A percentile compares a stretch with the other conserved stretches of the same genome.
These are phyloP conservation scores for Trichoderma simmonsii DNA, from an alignment of 2,329 filamentous ascomycete species.

Conservation along the genomic window DNA sequence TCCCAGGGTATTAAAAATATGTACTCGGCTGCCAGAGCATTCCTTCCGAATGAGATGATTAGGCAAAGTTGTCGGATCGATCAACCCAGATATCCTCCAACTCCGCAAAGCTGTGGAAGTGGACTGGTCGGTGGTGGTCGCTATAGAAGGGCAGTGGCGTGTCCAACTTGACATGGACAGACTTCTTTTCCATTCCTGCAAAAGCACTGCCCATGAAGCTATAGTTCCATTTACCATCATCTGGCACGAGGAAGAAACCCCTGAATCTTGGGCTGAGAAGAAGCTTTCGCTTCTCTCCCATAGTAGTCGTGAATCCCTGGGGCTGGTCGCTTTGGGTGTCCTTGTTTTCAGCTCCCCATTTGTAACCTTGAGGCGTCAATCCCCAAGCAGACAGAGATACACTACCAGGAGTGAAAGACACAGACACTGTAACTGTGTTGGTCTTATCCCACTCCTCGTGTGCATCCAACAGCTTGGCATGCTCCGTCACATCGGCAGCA, in stretches of 20 bases:
- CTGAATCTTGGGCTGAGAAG: slow-evolving; percentile 89
- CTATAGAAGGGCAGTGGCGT: slow-evolving; percentile 89
- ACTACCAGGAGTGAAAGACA: slow-evolving; percentile 93
- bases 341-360: slow-evolving; percentile 96
- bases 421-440: slow-evolving; percentile 90
- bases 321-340: slow-evolving; percentile 91
- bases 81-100: slow-evolving; percentile 97
- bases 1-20: not conserved
- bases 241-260: slow-evolving; percentile 94
- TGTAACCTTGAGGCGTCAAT: slow-evolving; percentile 86
- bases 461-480: slow-evolving; percentile 81
- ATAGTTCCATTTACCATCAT: slow-evolving; percentile 92
- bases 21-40: not conserved
- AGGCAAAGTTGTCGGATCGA: slow-evolving; percentile 88
- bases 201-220: slow-evolving; percentile 95
- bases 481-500: slow-evolving; percentile 88
- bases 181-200: slow-evolving; percentile 83
- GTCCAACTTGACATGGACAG: slow-evolving; percentile 88
- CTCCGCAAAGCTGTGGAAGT: slow-evolving; percentile 97
- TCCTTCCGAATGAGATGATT: slow-evolving; percentile 29
- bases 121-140: slow-evolving; percentile 84
- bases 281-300: slow-evolving; percentile 94
- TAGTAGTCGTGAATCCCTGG: slow-evolving; percentile 83
- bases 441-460: slow-evolving; percentile 67
- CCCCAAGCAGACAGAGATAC: slow-evolving; percentile 94